These are phyloP conservation scores for Xylaria sp. DNA, from an alignment of 2,329 filamentous ascomycete genomes.

Conservation along the genomic window DNA sequence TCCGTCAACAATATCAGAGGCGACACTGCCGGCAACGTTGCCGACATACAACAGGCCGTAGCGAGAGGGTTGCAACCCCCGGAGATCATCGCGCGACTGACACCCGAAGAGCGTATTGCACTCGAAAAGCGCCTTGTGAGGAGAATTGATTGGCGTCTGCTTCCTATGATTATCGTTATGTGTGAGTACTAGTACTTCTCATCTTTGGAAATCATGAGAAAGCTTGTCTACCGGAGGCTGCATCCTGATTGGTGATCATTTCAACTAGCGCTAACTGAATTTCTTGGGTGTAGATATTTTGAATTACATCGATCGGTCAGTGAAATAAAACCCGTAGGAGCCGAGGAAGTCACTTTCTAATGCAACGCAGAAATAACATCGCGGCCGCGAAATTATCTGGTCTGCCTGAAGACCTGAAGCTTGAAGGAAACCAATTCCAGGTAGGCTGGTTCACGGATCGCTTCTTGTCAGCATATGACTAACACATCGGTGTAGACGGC, in stretches of 20 bases:
- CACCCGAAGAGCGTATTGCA: conserved; percentile 58
- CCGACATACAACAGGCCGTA: conserved; percentile 40
- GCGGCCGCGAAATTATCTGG: conserved; percentile 64
- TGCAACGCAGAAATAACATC: conserved; percentile 61
- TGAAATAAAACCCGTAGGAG: background rate
- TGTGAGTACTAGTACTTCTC: conserved; percentile 49
- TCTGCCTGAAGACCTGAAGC: conserved; percentile 50
- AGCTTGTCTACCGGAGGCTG: background rate
- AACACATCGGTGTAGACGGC: conserved; percentile 49
- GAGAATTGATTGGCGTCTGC: conserved; percentile 72
- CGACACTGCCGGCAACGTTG: conserved; percentile 32
- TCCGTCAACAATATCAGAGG: conserved; percentile 31
- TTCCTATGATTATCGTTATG: conserved; percentile 75
- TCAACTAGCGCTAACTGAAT: conserved; percentile 24
- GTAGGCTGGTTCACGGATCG: conserved; percentile 37
- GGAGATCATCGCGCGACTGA: conserved; percentile 55
- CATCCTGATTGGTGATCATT: background rate
- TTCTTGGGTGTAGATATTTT: conserved; percentile 34
- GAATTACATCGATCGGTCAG: conserved; percentile 47
- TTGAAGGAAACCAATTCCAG: conserved; percentile 51
- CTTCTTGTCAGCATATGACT: conserved; percentile 13
- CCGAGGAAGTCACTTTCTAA: conserved; percentile 25
- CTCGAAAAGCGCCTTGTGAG: conserved; percentile 67
- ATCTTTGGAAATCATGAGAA: background rate
- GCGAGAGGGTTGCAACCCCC: conserved; percentile 46